phyloP scores from a whole-genome alignment of 225 moss, liverwort and hornwort species.

The Asterella californica region DNA sequence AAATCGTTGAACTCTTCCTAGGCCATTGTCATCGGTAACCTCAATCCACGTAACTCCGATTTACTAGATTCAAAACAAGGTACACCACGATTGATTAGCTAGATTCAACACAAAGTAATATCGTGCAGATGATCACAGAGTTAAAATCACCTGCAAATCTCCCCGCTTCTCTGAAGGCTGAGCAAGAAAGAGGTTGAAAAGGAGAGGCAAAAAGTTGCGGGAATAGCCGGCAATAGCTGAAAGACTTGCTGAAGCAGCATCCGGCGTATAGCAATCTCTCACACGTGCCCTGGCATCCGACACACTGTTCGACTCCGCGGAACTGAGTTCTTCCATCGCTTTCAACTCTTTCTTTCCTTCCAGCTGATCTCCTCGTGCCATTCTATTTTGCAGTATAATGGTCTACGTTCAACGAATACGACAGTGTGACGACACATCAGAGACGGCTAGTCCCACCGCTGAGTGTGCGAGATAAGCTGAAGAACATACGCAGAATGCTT shows the following conservation, averaged over 20 bases:
- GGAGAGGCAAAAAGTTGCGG: conserved; percentile 82
- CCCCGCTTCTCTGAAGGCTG: conserved; percentile 78
- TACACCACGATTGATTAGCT: no score
- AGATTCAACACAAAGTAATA: not conserved
- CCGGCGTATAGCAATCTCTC: conserved; percentile 53
- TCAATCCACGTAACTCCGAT: no score
- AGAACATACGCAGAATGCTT: not conserved
- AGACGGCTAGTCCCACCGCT: not conserved
- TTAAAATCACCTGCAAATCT: conserved; percentile 65
- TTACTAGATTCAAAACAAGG: no score
- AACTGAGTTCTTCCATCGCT: conserved; percentile 49
- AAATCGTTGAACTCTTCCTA: no score
- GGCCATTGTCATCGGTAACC: no score
- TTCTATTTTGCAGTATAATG: conserved; percentile 79
- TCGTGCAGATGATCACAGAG: not conserved
- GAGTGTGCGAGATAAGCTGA: no score
- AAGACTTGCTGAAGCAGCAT: conserved; percentile 73
- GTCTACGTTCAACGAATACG: conserved; percentile 29
- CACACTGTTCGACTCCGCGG: conserved; percentile 53
- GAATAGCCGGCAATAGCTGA: conserved; percentile 77
- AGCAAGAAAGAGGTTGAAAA: conserved; percentile 87
- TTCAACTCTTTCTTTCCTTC: conserved; percentile 58
- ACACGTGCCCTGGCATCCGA: conserved; percentile 50
- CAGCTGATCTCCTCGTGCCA: conserved; percentile 79
- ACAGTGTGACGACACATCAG: not conserved